These are phyloP conservation scores for Leccinum boreale DNA, from an alignment of 768 basidiomycete species.

Conservation along the genomic window DNA sequence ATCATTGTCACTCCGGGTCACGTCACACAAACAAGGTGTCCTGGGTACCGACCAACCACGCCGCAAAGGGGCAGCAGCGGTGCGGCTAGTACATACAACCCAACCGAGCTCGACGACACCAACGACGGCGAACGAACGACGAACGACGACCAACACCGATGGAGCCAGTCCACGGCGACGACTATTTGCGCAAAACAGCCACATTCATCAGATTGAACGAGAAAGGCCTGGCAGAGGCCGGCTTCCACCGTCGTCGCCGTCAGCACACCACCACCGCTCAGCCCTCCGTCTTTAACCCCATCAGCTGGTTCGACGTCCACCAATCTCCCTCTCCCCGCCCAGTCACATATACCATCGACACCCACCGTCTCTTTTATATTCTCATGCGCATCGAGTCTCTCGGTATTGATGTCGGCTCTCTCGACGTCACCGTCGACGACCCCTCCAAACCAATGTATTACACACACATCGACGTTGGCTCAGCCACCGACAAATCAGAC, in stretches of 20 bases:
- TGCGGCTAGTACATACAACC: slow-evolving; percentile 2
- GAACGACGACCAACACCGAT: slow-evolving; percentile 27
- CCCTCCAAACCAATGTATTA: slow-evolving; percentile 79
- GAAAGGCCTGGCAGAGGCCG: slow-evolving; percentile 65
- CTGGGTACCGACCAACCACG: slow-evolving; percentile 22
- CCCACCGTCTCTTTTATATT: slow-evolving; percentile 84
- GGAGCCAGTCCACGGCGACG: slow-evolving; percentile 67
- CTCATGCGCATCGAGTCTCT: slow-evolving; percentile 83
- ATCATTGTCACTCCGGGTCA: slow-evolving; percentile 19
- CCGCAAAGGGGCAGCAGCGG: slow-evolving; percentile 19
- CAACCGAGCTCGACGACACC: slow-evolving; percentile 1
- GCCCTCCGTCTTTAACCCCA: slow-evolving; percentile 54
- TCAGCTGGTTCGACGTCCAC: slow-evolving; percentile 50
- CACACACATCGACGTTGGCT: slow-evolving; percentile 48
- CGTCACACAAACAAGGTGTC: slow-evolving; percentile 16
- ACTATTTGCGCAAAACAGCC: slow-evolving; percentile 68
- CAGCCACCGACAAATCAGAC: slow-evolving; percentile 61
- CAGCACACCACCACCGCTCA: slow-evolving; percentile 29
- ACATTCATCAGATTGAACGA: slow-evolving; percentile 73
- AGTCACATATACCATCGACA: slow-evolving; percentile 65
- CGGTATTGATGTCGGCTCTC: slow-evolving; percentile 70
- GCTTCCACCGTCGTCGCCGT: slow-evolving; percentile 47
- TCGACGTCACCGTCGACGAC: slow-evolving; percentile 72
- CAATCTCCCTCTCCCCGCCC: slow-evolving; percentile 47
- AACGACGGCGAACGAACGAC: slow-evolving; percentile 3